Evolutionary conservation across 257 asterid species (phyloP), one percentile per base, ranked within the genome.

Genomic region (Solanum microdontum): DNA sequence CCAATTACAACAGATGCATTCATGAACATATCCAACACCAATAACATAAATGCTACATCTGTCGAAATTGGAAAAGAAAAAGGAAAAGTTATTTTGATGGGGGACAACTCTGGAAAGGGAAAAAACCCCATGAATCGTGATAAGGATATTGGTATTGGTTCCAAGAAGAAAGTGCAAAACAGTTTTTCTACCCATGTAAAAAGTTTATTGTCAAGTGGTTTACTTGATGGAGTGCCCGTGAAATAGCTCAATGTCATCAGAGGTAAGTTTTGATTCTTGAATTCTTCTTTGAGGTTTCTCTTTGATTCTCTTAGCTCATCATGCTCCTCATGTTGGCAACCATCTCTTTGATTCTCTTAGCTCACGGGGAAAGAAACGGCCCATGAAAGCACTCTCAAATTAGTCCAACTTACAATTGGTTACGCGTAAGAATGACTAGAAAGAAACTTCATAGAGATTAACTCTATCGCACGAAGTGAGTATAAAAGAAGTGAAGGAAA

Each of bases 231-330:
- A 82, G 96, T 95, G 87, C 95, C 98, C 0, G 97, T 96, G 91
- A 96, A 93, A 96, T 82, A 96, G 93, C 88, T 95, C 98, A 5
- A 95, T 97, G 98, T 93, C 98, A 39, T 92, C 94, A 87, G 98
- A 94, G 98, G 99, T 93, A 85, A 88, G 90, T 83, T 87, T 77
- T 69, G 84, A 87, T 51, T 82, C 70, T 33, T 85, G 34, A 66
- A 32, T 84, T 24, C 75, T 83, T 19, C 55, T 30, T 58, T 58
- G 66, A 58, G 66, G 26, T 58, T 21, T 51, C 1, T n/a, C n/a
- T n/a, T 36, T 36, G 0, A 0, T 36, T 36, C 7, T 6, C 39
- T 36, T 36, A 7, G 6, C 37, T 34, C 37, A 34, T 34, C 37
- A 5, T 34, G 37, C 37, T 34, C 37, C 7, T 34, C 37, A 34